A percentile compares a stretch with the other conserved stretches of the same genome.
phyloP scores from a whole-genome alignment of 1,284 basidiomycete genomes.

The Ganoderma boninense region DNA sequence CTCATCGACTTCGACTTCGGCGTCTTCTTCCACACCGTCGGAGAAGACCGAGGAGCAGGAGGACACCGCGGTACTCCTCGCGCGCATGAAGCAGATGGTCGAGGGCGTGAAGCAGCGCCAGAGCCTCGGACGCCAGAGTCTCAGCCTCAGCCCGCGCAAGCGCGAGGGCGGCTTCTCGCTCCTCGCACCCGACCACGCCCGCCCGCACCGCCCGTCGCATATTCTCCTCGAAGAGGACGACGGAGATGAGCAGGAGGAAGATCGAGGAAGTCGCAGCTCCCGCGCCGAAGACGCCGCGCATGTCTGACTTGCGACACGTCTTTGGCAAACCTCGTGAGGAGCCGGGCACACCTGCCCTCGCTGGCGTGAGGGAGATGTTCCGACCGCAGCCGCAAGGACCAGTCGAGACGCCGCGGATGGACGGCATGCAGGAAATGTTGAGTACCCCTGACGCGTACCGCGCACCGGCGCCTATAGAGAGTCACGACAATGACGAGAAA shows the following conservation, averaged over 20 bases:
- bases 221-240: slow-evolving; percentile 34
- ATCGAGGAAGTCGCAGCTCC: background rate
- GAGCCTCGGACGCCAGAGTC: slow-evolving; percentile 45
- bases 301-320: slow-evolving; percentile 32
- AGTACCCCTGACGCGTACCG: slow-evolving; percentile 41
- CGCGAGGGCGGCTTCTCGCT: slow-evolving; percentile 41
- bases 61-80: slow-evolving; percentile 61
- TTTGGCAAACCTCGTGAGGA: slow-evolving; percentile 25
- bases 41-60: slow-evolving; percentile 38
- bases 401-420: slow-evolving; percentile 45
- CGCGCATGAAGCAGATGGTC: slow-evolving; percentile 69
- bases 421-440: slow-evolving; percentile 48
- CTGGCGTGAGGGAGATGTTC: slow-evolving; percentile 47
- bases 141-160: slow-evolving; percentile 36
- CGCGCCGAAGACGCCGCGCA: slow-evolving; percentile 22
- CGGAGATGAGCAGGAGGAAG: slow-evolving; percentile 9
- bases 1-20: slow-evolving; percentile 16
- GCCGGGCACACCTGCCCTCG: slow-evolving; percentile 43
- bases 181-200: slow-evolving; percentile 36
- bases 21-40: slow-evolving; percentile 9
- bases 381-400: slow-evolving; percentile 20
- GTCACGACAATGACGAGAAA: background rate
- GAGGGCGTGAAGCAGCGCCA: slow-evolving; percentile 65
- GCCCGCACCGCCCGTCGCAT: slow-evolving; percentile 21
- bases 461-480: slow-evolving; percentile 1